Evolutionary conservation across 164 flowering plant species (phyloP), one percentile per base, ranked within the genome.

Genomic region (Houttuynia cordata): DNA sequence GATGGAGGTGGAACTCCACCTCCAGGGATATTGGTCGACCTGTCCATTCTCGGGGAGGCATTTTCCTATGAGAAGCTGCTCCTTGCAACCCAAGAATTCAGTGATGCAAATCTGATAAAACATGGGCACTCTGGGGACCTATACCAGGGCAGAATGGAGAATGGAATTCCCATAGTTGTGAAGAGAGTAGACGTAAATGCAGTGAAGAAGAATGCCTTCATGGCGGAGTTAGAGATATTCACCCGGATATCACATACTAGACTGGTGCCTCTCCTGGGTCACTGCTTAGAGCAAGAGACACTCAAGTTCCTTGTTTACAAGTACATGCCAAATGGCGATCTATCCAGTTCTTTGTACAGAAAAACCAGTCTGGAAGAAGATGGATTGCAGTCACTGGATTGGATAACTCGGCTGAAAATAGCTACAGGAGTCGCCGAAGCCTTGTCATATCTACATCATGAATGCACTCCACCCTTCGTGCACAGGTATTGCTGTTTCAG

Each of bases 371-470:
- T 61, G 0, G 91, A 75, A 20, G 88, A 86, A 56, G 94, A 83
- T 51, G 70, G 79, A 64, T 76, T 86, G 59, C 85, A 86, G 79
- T 89, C 98, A 42, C 70, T 92, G 70, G 98, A 92, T 75, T 92
- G 98, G 98, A 92, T 92, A 71, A 92, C 93, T 13, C 83, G 98
- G 71, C 70, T 92, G 58, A 92, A 92, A 71, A 87, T 92, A 70
- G 98, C 98, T 30, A 79, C 66, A 34, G 98, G 97, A 72, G 86
- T 90, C 54, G 97, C 98, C 1, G 98, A 92, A 74, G 96, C 87
- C 51, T 75, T 92, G 25, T 74, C 81, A 49, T 81, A 81, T 75
- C 76, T 92, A 24, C 98, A 92, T 73, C 94, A 92, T 67, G 98
- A 92, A 65, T 90, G 97, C 59, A 74, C 61, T 49, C 96, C 96